Evolutionary conservation across 192 early-diverging fungal genomes (phyloP).

Genomic region (Funneliformis geosporum): DNA sequence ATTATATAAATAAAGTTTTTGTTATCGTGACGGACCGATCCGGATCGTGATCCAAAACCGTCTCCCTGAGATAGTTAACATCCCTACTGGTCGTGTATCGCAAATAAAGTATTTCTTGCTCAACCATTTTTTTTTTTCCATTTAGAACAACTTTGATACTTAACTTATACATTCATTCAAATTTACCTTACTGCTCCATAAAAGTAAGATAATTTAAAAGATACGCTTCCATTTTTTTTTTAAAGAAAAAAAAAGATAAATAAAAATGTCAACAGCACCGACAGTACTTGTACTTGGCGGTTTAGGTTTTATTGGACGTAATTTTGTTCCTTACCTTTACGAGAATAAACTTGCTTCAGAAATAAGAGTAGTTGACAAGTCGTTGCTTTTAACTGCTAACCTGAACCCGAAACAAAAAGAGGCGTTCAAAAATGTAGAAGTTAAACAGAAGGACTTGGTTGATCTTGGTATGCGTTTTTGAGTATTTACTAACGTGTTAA

Average conservation of each 20-base stretch:
- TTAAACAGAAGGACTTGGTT: conserved; percentile 76
- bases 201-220: not conserved
- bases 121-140: not conserved
- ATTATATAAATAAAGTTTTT: too few species aligned
- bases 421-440: conserved; percentile 75
- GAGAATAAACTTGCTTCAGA: conserved; percentile 61
- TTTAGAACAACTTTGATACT: not conserved
- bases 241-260: not conserved
- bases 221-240: not conserved
- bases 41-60: too few species aligned
- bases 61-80: too few species aligned
- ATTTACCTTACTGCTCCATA: not conserved
- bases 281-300: conserved; percentile 81
- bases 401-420: conserved; percentile 61
- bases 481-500: not conserved
- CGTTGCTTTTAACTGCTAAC: conserved; percentile 78
- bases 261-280: conserved; percentile 46
- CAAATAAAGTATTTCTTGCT: not conserved
- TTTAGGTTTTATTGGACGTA: conserved; percentile 83
- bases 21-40: too few species aligned
- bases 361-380: conserved; percentile 82
- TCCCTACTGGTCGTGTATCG: not conserved
- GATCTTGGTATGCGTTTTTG: conserved; percentile 56
- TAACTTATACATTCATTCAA: conserved; percentile 15
- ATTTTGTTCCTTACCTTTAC: conserved; percentile 70